Evolutionary conservation across 1,139 yeast genomes (phyloP), one percentile per base, ranked within the genome.

Genomic region (Wickerhamiella infanticola): DNA sequence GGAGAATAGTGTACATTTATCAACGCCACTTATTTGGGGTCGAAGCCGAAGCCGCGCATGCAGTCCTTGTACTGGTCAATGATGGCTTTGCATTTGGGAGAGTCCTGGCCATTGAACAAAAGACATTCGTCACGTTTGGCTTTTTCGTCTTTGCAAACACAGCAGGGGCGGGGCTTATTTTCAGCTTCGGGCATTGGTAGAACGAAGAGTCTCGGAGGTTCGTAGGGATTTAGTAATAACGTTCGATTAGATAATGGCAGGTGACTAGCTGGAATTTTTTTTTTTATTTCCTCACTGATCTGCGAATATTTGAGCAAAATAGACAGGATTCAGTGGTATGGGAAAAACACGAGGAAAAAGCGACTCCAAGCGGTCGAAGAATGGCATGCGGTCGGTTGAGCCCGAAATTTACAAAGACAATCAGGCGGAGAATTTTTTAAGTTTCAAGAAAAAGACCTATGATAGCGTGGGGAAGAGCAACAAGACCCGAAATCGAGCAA

Each of bases 31-130:
- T 27, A 41, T 7, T 35, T 36, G 45, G 73, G 65, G 35, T 66
- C 74, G 63, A 88, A 90, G 0, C 97, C 97, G 61, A 66, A 88
- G 35, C 94, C 86, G 62, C 79, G 80, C 98, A 90, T 90, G 66
- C 98, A 90, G 37, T 61, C 59, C 64, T 84, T 86, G 71, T 88
- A 90, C 51, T 76, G 70, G 35, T 65, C 64, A 51, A 90, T 80
- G 48, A 84, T 63, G 47, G 73, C 73, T 51, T 79, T 75, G 65
- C 98, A 90, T 58, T 85, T 81, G 37, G 81, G 88, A 46, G 83
- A 71, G 36, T 86, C 95, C 56, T 80, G 81, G 43, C 95, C 96
- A 57, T 84, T 77, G 57, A 75, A 67, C 50, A 90, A 70, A 49
- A 88, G 68, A 62, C 98, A 90, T 58, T 86, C 86, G 59, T 90